phyloP scores from a whole-genome alignment of 768 basidiomycete genomes.

The Rhizopogon vulgaris region DNA sequence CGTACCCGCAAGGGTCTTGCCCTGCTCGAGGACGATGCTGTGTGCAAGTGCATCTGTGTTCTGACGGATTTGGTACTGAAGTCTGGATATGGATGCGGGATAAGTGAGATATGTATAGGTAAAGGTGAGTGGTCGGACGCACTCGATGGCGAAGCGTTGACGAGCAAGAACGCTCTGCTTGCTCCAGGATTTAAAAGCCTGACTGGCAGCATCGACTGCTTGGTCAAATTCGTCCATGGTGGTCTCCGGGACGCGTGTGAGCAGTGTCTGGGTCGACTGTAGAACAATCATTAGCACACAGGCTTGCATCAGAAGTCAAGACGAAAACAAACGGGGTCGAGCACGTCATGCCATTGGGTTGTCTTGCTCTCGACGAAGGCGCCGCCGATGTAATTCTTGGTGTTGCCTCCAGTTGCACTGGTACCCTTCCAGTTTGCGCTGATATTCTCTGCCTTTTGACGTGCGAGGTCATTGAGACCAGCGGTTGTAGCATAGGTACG shows the following conservation, averaged over 20 bases:
- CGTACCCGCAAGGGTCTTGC: constrained; percentile 83
- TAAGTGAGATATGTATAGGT: constrained; percentile 2
- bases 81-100: constrained; percentile 36
- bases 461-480: constrained; percentile 49
- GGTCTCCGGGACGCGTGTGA: constrained; percentile 88
- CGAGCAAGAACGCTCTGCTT: constrained; percentile 77
- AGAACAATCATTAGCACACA: neutral
- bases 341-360: constrained; percentile 76
- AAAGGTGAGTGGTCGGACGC: constrained; percentile 21
- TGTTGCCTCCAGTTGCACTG: constrained; percentile 74
- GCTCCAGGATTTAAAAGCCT: constrained; percentile 89
- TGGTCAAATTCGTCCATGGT: constrained; percentile 73
- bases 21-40: constrained; percentile 92
- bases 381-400: constrained; percentile 90
- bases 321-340: constrained; percentile 69
- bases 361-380: constrained; percentile 82
- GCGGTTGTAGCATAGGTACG: constrained; percentile 41
- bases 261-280: constrained; percentile 85
- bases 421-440: constrained; percentile 84
- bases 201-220: constrained; percentile 76
- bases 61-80: constrained; percentile 81
- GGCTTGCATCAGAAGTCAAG: neutral
- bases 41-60: constrained; percentile 81
- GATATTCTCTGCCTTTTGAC: constrained; percentile 60
- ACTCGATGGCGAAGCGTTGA: constrained; percentile 89